Percentiles rank a stretch among this genome's conserved stretches.
These are phyloP conservation scores for Paecilomyces sp. DNA, from an alignment of 2,329 filamentous ascomycete genomes.

Conservation along the genomic window DNA sequence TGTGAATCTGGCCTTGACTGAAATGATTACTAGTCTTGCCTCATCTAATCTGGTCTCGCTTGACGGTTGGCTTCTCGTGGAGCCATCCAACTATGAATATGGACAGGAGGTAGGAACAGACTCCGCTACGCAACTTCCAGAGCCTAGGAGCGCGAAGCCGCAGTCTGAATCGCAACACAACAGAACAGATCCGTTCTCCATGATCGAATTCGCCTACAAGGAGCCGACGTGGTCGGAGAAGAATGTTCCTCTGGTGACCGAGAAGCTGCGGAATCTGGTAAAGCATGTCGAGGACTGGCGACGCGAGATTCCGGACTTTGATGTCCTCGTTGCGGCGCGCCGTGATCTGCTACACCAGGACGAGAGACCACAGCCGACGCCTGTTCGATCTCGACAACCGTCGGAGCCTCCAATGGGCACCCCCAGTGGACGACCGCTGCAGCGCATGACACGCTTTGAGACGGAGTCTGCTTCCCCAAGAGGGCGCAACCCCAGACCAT, in stretches of 20 bases:
- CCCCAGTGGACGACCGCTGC: constrained; percentile 7
- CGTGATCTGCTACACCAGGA: constrained; percentile 30
- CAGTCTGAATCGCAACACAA: constrained; percentile 24
- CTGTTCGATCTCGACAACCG: constrained; percentile 12
- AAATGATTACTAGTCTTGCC: constrained; percentile 72
- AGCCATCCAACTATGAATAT: constrained; percentile 58
- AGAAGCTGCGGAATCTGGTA: constrained; percentile 53
- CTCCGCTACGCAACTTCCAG: constrained; percentile 18
- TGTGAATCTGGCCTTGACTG: constrained; percentile 81
- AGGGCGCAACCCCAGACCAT: constrained; percentile 14
- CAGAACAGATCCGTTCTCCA: constrained; percentile 13
- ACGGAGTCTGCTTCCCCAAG: constrained; percentile 13
- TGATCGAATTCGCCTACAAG: constrained; percentile 26
- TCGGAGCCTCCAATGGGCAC: constrained; percentile 14
- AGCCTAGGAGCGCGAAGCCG: constrained; percentile 27
- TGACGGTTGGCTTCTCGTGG: constrained; percentile 82
- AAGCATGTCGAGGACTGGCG: constrained; percentile 58
- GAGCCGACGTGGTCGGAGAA: constrained; percentile 44
- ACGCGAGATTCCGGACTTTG: constrained; percentile 61
- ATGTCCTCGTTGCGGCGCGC: constrained; percentile 61
- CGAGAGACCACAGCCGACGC: constrained; percentile 13
- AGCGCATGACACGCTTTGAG: neutral
- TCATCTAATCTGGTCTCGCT: constrained; percentile 78
- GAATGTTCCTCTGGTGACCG: constrained; percentile 42
- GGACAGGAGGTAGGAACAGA: constrained; percentile 8